phyloP scores from a whole-genome alignment of 192 early-diverging fungal genomes.

The Entomortierella chlamydospora region DNA sequence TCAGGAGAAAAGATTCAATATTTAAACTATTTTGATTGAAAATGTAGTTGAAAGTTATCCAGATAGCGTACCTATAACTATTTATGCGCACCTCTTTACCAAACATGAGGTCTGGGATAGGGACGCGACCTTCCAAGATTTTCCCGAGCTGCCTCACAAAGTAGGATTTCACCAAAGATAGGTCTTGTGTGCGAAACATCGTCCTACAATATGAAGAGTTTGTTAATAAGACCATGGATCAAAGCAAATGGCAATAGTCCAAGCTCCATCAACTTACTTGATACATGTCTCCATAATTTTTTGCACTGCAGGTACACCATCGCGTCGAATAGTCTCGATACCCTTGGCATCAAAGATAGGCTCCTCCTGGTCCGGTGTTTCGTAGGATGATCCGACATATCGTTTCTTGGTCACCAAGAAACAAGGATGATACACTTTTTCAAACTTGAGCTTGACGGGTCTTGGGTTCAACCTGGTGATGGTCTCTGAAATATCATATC shows the following conservation, averaged over 20 bases:
- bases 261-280: constrained; percentile 57
- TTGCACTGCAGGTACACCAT: constrained; percentile 83
- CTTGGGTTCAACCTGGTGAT: constrained; percentile 80
- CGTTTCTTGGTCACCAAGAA: constrained; percentile 93
- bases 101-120: constrained; percentile 86
- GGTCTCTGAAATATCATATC: constrained; percentile 80
- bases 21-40: too few species aligned
- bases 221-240: background rate
- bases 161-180: constrained; percentile 84
- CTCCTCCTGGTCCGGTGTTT: constrained; percentile 67
- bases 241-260: background rate
- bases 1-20: too few species aligned
- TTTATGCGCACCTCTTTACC: constrained; percentile 89
- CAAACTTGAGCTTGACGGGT: constrained; percentile 93
- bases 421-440: constrained; percentile 94
- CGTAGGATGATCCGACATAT: constrained; percentile 91
- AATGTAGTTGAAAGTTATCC: too few species aligned
- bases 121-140: constrained; percentile 74
- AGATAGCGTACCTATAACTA: constrained; percentile 69
- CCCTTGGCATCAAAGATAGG: constrained; percentile 95
- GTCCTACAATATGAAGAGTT: constrained; percentile 55
- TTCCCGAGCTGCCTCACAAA: constrained; percentile 77
- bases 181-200: constrained; percentile 83
- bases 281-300: constrained; percentile 84
- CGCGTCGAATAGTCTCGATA: constrained; percentile 93